These are phyloP conservation scores for Candida chilensis DNA, from an alignment of 805 yeast species.

Conservation along the genomic window DNA sequence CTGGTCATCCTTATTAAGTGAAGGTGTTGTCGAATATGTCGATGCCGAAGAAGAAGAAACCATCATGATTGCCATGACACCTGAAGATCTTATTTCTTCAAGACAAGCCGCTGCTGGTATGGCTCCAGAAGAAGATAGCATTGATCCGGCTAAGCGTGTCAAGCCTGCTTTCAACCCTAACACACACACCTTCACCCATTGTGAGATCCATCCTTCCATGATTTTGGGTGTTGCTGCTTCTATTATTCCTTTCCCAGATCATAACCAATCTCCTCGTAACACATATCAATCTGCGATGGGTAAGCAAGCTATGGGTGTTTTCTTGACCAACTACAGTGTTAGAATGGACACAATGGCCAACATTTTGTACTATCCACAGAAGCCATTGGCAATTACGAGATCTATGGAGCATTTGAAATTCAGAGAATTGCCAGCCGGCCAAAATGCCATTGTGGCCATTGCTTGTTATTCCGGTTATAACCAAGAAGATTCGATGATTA, in stretches of 20 bases:
- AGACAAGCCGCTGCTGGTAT: slow-evolving; percentile 29
- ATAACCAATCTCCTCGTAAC: slow-evolving; percentile 98
- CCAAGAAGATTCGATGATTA: slow-evolving; percentile 99
- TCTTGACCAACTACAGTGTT: slow-evolving; percentile 86
- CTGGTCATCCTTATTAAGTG: slow-evolving; percentile 76
- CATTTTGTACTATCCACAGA: slow-evolving; percentile 93
- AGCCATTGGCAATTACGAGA: slow-evolving; percentile 95
- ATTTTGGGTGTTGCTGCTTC: slow-evolving; percentile 98
- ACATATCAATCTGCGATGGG: slow-evolving; percentile 99
- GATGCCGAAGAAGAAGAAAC: slow-evolving; percentile 99
- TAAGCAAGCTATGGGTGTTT: slow-evolving; percentile 99
- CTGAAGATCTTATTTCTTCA: slow-evolving; percentile 82
- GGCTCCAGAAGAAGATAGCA: slow-evolving; percentile 33
- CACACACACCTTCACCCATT: slow-evolving; percentile 87
- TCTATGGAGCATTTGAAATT: slow-evolving; percentile 96
- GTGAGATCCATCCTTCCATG: slow-evolving; percentile 99
- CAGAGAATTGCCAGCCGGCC: slow-evolving; percentile 98
- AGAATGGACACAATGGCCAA: slow-evolving; percentile 99
- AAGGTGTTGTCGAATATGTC: slow-evolving; percentile 90
- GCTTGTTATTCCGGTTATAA: slow-evolving; percentile 97
- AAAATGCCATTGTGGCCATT: slow-evolving; percentile 97
- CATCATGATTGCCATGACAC: slow-evolving; percentile 97
- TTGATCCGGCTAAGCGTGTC: slow-evolving; percentile 80
- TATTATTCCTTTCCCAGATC: slow-evolving; percentile 99
- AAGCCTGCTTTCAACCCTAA: slow-evolving; percentile 48